Conservation (phyloP, 2,329 filamentous ascomycete genomes). For the Pezicula radicicola region DNA sequence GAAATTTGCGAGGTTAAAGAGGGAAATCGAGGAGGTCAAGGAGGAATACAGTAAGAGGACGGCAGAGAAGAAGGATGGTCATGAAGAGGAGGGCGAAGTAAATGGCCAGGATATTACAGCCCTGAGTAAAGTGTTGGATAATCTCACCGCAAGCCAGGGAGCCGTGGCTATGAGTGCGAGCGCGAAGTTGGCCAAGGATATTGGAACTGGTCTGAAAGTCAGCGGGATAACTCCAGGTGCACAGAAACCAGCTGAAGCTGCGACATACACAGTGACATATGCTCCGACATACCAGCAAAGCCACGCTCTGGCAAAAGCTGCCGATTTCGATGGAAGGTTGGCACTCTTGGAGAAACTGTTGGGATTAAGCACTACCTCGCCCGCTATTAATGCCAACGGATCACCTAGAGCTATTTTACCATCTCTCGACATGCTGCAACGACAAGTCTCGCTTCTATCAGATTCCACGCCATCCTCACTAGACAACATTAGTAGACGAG, state of each 20-base stretch:
- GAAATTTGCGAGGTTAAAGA: slow-evolving; percentile 76
- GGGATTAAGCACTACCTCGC: slow-evolving; percentile 70
- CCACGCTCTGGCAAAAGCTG: slow-evolving; percentile 73
- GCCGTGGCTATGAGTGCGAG: slow-evolving; percentile 9
- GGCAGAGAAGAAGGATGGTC: slow-evolving; percentile 40
- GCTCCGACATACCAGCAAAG: slow-evolving; percentile 62
- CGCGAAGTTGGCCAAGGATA: slow-evolving; percentile 24
- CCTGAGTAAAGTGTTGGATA: slow-evolving; percentile 70
- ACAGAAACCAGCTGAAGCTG: slow-evolving; percentile 23
- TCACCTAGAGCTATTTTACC: slow-evolving; percentile 72
- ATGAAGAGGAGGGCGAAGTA: slow-evolving; percentile 34
- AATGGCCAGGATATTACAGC: slow-evolving; percentile 59
- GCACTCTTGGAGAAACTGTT: slow-evolving; percentile 75
- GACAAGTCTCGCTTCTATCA: slow-evolving; percentile 73
- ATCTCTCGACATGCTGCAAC: slow-evolving; percentile 75
- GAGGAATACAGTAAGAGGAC: slow-evolving; percentile 55
- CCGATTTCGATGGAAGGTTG: slow-evolving; percentile 84
- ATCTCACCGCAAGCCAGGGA: slow-evolving; percentile 43
- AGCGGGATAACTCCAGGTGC: slow-evolving; percentile 20
- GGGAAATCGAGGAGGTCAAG: slow-evolving; percentile 74
- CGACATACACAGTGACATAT: slow-evolving; percentile 64
- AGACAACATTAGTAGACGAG: slow-evolving; percentile 67
- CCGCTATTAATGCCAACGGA: slow-evolving; percentile 56
- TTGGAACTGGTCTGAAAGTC: slow-evolving; percentile 24
- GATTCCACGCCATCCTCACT: slow-evolving; percentile 70